Base-by-base conservation (phyloP, 495 filamentous ascomycete species). In the Lasiosphaeria hispida region DNA sequence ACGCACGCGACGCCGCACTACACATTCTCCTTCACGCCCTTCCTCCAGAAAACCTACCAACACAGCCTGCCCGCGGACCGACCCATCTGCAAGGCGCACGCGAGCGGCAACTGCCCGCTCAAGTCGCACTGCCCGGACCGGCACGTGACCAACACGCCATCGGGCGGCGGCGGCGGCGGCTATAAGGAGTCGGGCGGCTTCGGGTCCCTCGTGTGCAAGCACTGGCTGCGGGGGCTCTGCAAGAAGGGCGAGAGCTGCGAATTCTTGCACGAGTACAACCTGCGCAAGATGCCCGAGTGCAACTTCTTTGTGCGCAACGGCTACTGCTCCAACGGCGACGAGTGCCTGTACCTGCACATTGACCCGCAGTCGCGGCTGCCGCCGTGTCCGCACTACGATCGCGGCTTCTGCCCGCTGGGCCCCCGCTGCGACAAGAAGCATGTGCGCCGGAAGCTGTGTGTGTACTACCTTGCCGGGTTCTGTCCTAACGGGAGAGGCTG, bases 211-310 rank as follows among this genome's bases (percentile, higher is more conserved):
- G 91, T 98, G 55, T 98, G 94, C 85, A 98, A 98, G 76, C 94
- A 97, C 82, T 98, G 95, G 85, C 85, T 97, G 61, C 89, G 95
- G 63, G 92, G 91, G 0, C 86, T 98, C 19, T 98, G 94, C 80
- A 98, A 97, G 72, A 97, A 97, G 72, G 95, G 93, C 37, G 83
- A 94, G 59, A 82, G 83, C 55, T 98, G 94, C 83, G 94, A 97
- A 75, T 98, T 96, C 69, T 79, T 96, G 56, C 94, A 98, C 77
- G 93, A 96, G 76, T 98, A 95, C 80, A 97, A 98, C 79, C 83
- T 98, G 63, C 87, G 94, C 48, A 90, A 92, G 74, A 95, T 96
- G 93, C 91, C 92, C 45, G 94, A 97, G 75, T 98, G 94, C 77
- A 94, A 91, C 67, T 91, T 91, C 66, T 94, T 90, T 64, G 84